Base-by-base conservation (phyloP, 1,284 basidiomycete species). In the Ustilago lituana region DNA sequence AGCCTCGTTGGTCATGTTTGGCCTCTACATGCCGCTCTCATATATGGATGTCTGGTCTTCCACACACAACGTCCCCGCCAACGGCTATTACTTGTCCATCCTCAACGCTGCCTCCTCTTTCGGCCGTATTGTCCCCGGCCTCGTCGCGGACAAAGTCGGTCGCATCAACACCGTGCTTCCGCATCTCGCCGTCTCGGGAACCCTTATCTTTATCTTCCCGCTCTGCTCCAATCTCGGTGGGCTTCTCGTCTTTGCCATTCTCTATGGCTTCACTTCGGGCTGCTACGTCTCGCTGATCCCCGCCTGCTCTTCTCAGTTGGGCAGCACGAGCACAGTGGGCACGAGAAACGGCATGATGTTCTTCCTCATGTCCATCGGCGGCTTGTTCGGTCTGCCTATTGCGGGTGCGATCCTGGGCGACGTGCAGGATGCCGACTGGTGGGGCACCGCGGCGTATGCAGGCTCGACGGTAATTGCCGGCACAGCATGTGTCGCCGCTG, bases 111-210 rank as follows among this genome's bases (percentile, higher is more conserved):
- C 66, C 19, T 68, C 60, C 2, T 62, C 68, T 5, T 58, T 82
- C 17, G 82, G 83, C n/a, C 82, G 83, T 35, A 75, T 83, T 20
- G 26, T 75, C 5, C 73, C 82, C 11, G 82, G 81, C 36, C 48
- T 81, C 6, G 35, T 82, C 1, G 82, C 83, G 0, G 82, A 83
- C 46, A 61, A 68, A 9, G 62, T 71, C 6, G 83, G 83, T 1
- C 67, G 70, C n/a, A 69, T 83, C 58, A 83, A 83, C 72, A 76
- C 78, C 27, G 69, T 83, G 22, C 54, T 82, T 4, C 60, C 80
- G 3, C 74, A 77, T 12, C 78, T 80, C 0, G 48, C 67, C 14
- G 50, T 78, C 19, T 74, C 74, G 2, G 75, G 78, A 6, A 40
- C 81, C 5, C 60, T 76, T 11, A 70, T 68, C 27, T 74, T 81